phyloP scores from a whole-genome alignment of 306 rosid genomes.

The Vicia villosa region DNA sequence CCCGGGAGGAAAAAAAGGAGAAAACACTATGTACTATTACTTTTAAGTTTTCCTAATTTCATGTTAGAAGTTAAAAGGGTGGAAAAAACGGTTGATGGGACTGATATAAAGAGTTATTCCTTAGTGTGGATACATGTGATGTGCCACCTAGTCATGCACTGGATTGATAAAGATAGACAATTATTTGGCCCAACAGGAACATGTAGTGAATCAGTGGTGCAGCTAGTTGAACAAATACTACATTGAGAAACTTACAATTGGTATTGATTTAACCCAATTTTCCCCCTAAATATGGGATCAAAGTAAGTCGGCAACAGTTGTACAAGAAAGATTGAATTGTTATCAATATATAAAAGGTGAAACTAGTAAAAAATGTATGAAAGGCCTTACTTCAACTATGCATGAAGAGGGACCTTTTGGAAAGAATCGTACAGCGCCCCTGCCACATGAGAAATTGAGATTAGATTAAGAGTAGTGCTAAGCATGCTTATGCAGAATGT shows the following conservation, averaged over 20 bases:
- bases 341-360: not conserved
- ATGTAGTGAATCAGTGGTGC: not conserved
- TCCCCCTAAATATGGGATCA: constrained; percentile 6
- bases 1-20: constrained; percentile 16
- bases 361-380: constrained; percentile 9
- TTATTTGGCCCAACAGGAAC: constrained; percentile 15
- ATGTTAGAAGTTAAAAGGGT: constrained; percentile 12
- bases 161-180: constrained; percentile 23
- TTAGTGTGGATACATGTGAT: constrained; percentile 25
- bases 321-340: not conserved
- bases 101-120: constrained; percentile 25
- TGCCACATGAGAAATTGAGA: constrained; percentile 48
- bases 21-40: constrained; percentile 11
- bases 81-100: constrained; percentile 27
- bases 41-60: constrained; percentile 15
- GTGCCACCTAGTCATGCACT: constrained; percentile 29
- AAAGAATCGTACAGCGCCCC: constrained; percentile 95
- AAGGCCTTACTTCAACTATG: constrained; percentile 73
- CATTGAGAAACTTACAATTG: constrained; percentile 3
- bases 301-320: constrained; percentile 26
- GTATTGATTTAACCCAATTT: not conserved
- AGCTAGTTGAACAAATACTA: constrained; percentile 26
- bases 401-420: constrained; percentile 91
- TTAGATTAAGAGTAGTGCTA: not conserved
- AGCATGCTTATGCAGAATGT: constrained; percentile 17